Percentiles rank a stretch among this genome's conserved stretches.
These are phyloP conservation scores for Sonneratia caseolaris DNA, from an alignment of 345 rosid species.

Conservation along the genomic window DNA sequence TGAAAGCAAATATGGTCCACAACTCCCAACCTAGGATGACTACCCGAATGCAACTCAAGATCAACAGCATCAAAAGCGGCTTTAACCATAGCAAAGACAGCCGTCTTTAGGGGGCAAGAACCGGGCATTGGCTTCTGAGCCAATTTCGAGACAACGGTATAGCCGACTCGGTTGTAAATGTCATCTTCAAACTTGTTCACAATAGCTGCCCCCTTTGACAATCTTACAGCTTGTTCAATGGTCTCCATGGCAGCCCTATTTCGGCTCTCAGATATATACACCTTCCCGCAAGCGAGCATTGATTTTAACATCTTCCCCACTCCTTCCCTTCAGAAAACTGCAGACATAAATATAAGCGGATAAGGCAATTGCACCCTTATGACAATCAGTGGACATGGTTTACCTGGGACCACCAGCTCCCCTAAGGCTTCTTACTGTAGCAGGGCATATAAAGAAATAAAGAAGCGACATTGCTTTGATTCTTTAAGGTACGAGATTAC, in stretches of 20 bases:
- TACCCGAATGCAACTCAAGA: slow-evolving; percentile 59
- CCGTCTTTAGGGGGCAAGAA: slow-evolving; percentile 34
- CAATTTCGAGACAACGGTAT: slow-evolving; percentile 59
- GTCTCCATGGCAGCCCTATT: slow-evolving; percentile 58
- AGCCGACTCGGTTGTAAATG: slow-evolving; percentile 73
- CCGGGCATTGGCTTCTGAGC: slow-evolving; percentile 14
- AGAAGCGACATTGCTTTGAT: not conserved
- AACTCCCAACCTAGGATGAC: slow-evolving; percentile 88
- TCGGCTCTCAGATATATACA: slow-evolving; percentile 73
- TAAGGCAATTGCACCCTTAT: not conserved
- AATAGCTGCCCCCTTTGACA: slow-evolving; percentile 52
- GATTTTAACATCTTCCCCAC: slow-evolving; percentile 41
- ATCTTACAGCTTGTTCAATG: slow-evolving; percentile 57
- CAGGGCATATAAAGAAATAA: not conserved
- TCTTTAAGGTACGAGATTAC: not conserved
- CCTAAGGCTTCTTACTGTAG: not conserved
- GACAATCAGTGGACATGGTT: slow-evolving; percentile 2
- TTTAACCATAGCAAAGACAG: slow-evolving; percentile 70
- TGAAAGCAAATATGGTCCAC: slow-evolving; percentile 93
- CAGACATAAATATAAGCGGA: slow-evolving; percentile 13
- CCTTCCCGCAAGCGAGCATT: slow-evolving; percentile 76
- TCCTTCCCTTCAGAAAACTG: slow-evolving; percentile 20
- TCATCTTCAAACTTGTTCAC: slow-evolving; percentile 75
- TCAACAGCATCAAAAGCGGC: slow-evolving; percentile 58
- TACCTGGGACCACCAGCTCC: not conserved